Evolutionary conservation across 768 basidiomycete genomes (phyloP), one percentile per base, ranked within the genome.

Genomic region (Podaxis sp.): DNA sequence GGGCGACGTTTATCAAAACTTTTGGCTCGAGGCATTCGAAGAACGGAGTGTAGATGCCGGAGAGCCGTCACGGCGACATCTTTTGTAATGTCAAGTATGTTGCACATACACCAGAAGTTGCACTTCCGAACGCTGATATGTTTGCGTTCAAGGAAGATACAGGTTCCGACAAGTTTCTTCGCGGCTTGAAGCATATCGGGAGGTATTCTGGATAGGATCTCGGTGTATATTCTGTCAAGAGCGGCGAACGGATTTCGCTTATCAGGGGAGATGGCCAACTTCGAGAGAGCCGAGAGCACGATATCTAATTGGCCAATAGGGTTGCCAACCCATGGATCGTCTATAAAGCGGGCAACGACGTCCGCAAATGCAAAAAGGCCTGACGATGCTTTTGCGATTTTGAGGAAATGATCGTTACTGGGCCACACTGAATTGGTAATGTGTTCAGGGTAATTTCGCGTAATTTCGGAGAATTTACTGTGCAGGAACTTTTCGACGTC

Each of bases 361-460:
- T 68, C 65, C 2, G 66, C 68, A 28, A 72, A 75, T 46, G 72
- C 68, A 49, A 73, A 74, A 51, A 68, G 68, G 3, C 72, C 70
- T 0, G 66, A 69, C 4, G 73, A 67, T 30, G 67, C 70, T 5
- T 64, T 17, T 0, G 68, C 66, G 2, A 74, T 65, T 1, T 15
- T 17, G 7, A 65, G 51, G 3, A 70, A 51, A 4, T 63, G 44
- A 6, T 61, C 55, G 0, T 39, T 8, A 9, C 64, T 2, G 1
- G 71, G 73, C 73, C 71, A 73, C 28, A 64, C 55, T 19, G 61
- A 56, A 12, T 44, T 33, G 56, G 56, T 46, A 28, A 46, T 58
- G 28, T 17, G n/a, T n/a, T 48, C 15, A 7, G 39, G 57, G 42
- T 69, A 57, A 3, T 55, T 26, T 22, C 59, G 24, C 5, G 51